Conservation (phyloP, 768 basidiomycete genomes). For the Xerocomellus amylosporus region DNA sequence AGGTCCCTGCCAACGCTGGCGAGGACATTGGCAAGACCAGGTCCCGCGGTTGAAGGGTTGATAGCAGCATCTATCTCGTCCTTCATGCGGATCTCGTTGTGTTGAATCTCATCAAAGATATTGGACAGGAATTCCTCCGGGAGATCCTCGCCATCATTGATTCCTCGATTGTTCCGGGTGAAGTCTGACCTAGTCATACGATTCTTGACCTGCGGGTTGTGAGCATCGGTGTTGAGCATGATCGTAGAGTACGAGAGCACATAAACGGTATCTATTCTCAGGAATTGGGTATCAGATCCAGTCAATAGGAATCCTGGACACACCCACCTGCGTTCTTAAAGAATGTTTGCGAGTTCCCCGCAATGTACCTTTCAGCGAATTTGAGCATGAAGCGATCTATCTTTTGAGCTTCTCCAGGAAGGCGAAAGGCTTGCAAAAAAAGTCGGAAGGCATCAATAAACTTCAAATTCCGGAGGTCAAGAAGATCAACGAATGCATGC, state of each 20-base stretch:
- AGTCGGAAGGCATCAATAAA: slow-evolving; percentile 89
- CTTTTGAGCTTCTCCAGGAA: slow-evolving; percentile 97
- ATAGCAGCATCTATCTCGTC: slow-evolving; percentile 78
- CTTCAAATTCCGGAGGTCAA: slow-evolving; percentile 77
- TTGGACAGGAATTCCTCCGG: slow-evolving; percentile 76
- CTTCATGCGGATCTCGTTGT: slow-evolving; percentile 97
- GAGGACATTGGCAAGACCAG: slow-evolving; percentile 78
- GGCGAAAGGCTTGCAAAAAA: slow-evolving; percentile 93
- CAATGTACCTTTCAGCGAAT: slow-evolving; percentile 95
- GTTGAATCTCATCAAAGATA: slow-evolving; percentile 89
- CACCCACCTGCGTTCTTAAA: slow-evolving; percentile 91
- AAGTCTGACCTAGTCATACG: slow-evolving; percentile 94
- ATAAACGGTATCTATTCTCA: slow-evolving; percentile 76
- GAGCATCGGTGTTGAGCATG: slow-evolving; percentile 95
- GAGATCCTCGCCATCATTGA: slow-evolving; percentile 87
- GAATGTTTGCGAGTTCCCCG: slow-evolving; percentile 74
- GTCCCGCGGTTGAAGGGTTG: slow-evolving; percentile 43
- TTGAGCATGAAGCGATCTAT: slow-evolving; percentile 99
- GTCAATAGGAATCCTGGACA: neutral
- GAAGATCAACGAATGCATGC: slow-evolving; percentile 94
- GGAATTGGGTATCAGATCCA: slow-evolving; percentile 7
- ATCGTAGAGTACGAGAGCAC: slow-evolving; percentile 94
- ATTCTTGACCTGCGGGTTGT: slow-evolving; percentile 91
- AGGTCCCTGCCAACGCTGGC: slow-evolving; percentile 91
- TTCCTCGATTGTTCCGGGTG: slow-evolving; percentile 92